Evolutionary conservation across 192 early-diverging fungal species (phyloP).

Genomic region (Linnemannia schmuckeri): DNA sequence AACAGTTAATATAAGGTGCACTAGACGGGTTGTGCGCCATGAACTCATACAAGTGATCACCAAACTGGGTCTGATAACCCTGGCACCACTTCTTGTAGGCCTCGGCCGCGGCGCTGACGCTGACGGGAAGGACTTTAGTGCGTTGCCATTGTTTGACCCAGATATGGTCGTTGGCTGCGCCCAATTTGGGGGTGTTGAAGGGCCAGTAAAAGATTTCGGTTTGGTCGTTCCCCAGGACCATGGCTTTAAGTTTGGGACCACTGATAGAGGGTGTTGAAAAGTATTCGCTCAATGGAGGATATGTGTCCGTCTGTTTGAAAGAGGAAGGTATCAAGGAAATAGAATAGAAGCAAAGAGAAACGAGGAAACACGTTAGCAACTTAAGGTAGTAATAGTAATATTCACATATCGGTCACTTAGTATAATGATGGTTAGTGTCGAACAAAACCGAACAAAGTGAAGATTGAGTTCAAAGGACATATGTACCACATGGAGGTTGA

Average conservation of each 20-base stretch:
- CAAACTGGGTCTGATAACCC: constrained; percentile 16
- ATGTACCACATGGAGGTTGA: constrained; percentile 42
- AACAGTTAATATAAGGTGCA: constrained; percentile 34
- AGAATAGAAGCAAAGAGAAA: neutral
- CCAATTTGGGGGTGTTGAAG: constrained; percentile 17
- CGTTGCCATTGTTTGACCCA: constrained; percentile 58
- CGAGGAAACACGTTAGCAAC: neutral
- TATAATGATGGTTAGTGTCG: neutral
- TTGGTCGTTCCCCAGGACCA: constrained; percentile 38
- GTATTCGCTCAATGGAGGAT: constrained; percentile 13
- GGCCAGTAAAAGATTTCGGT: constrained; percentile 60
- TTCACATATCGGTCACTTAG: neutral
- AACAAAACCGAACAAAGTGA: no score
- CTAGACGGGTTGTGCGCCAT: constrained; percentile 15
- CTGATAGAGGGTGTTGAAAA: constrained; percentile 10
- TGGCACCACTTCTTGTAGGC: constrained; percentile 1
- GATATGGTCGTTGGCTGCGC: constrained; percentile 28
- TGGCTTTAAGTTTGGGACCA: constrained; percentile 25
- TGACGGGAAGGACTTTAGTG: constrained; percentile 13
- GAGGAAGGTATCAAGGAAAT: neutral
- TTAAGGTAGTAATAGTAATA: neutral
- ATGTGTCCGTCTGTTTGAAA: constrained; percentile 24
- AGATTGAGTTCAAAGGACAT: neutral
- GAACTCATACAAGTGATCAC: constrained; percentile 17
- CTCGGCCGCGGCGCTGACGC: neutral